Evolutionary conservation across 768 basidiomycete genomes (phyloP).

Genomic region (Lactarius sanguifluus): DNA sequence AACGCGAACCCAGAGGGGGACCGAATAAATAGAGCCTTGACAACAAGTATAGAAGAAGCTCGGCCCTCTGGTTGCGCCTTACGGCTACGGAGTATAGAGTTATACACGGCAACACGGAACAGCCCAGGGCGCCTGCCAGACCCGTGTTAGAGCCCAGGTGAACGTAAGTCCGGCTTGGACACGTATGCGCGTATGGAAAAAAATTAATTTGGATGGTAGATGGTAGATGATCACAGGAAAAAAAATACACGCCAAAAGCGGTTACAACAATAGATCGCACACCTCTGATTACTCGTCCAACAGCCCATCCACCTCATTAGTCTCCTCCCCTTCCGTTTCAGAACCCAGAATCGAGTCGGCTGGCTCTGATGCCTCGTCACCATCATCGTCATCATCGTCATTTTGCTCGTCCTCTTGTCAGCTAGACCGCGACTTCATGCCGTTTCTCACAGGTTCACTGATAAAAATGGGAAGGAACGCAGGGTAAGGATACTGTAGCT

Average conservation of each 20-base stretch:
- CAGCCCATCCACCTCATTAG: conserved; percentile 29
- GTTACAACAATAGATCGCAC: conserved; percentile 24
- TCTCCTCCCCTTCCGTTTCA: conserved; percentile 23
- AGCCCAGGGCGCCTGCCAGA: too few species aligned
- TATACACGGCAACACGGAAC: too few species aligned
- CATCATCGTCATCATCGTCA: conserved; percentile 1
- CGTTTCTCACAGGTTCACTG: not conserved
- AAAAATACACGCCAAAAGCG: conserved; percentile 6
- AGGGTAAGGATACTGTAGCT: conserved; percentile 7
- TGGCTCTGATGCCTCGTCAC: conserved; percentile 8
- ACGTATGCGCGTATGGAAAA: not conserved
- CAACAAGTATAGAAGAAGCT: not conserved
- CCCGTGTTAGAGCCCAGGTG: too few species aligned
- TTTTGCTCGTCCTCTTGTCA: conserved; percentile 1
- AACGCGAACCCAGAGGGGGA: not conserved
- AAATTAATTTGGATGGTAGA: not conserved
- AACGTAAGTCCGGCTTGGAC: not conserved
- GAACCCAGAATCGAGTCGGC: conserved; percentile 30
- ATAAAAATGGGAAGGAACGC: not conserved
- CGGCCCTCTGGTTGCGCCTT: too few species aligned
- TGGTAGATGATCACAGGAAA: not conserved
- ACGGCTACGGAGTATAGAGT: too few species aligned
- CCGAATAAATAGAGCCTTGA: not conserved
- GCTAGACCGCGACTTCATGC: not conserved
- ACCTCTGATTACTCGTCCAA: conserved; percentile 19